Percentiles rank a stretch among this genome's conserved stretches.
These are phyloP conservation scores for Schoenoplectus triqueter DNA, from an alignment of 202 grass and related monocot species.

Conservation along the genomic window DNA sequence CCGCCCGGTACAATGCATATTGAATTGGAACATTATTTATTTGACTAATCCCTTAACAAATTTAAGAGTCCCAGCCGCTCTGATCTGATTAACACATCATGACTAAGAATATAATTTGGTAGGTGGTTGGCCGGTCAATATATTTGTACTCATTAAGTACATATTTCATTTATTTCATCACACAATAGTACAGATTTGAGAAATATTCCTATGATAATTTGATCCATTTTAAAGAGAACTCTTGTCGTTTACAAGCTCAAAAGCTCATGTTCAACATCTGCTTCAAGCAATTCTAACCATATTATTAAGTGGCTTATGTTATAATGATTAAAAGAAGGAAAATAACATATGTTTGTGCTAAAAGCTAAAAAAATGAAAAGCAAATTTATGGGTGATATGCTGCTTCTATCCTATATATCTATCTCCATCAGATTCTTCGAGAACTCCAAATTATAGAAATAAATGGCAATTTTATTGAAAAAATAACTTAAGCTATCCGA, in stretches of 20 bases:
- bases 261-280: neutral
- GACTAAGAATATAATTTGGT: neutral
- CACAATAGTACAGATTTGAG: neutral
- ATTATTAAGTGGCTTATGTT: neutral
- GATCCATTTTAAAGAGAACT: neutral
- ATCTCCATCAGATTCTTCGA: too few species aligned
- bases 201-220: neutral
- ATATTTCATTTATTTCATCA: conserved; percentile 4
- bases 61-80: neutral
- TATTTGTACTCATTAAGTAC: conserved; percentile 2
- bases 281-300: neutral
- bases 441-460: too few species aligned
- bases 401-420: too few species aligned
- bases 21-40: conserved; percentile 6
- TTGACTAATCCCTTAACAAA: conserved; percentile 27
- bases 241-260: conserved; percentile 14
- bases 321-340: too few species aligned
- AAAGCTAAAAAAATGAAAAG: too few species aligned
- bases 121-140: conserved; percentile 17
- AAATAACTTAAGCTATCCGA: too few species aligned
- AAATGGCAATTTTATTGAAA: too few species aligned
- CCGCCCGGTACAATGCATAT: too few species aligned
- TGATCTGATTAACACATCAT: conserved; percentile 6
- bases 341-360: too few species aligned
- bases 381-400: too few species aligned